phyloP scores from a whole-genome alignment of 495 filamentous ascomycete genomes.

The Xylaria bambusicola region DNA sequence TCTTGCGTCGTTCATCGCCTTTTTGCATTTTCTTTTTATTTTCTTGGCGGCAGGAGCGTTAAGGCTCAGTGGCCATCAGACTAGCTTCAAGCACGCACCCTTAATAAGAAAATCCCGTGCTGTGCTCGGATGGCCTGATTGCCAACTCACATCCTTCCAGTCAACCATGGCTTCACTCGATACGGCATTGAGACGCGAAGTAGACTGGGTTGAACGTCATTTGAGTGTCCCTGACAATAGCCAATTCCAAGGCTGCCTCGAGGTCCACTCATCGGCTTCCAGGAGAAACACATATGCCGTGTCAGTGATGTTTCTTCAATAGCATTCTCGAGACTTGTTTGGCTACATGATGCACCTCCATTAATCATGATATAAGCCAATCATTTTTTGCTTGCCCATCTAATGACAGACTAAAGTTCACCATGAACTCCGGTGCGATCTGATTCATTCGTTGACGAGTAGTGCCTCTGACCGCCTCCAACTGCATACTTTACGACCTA shows the following conservation, averaged over 20 bases:
- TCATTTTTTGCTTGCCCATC: background rate
- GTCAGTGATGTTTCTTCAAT: background rate
- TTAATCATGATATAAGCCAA: background rate
- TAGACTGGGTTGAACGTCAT: constrained; percentile 1
- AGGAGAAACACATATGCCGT: constrained; percentile 1
- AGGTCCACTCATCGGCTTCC: constrained; percentile 1
- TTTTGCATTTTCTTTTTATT: constrained; percentile 10
- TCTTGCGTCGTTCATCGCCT: background rate
- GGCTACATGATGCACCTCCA: background rate
- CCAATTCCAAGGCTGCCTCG: background rate
- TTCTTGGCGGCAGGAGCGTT: constrained; percentile 9
- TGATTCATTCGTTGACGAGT: background rate
- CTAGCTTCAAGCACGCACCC: constrained; percentile 5
- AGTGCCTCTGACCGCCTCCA: background rate
- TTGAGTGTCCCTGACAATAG: constrained; percentile 3
- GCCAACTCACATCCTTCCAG: constrained; percentile 10
- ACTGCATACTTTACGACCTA: constrained; percentile 5
- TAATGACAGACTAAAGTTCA: background rate
- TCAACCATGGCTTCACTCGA: background rate
- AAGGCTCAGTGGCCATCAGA: background rate
- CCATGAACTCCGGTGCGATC: background rate
- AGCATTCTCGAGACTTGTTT: background rate
- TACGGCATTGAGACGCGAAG: background rate
- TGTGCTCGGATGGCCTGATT: constrained; percentile 6
- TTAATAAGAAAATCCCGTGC: background rate